Evolutionary conservation across 257 asterid genomes (phyloP).

Genomic region (Hygrophila difformis): DNA sequence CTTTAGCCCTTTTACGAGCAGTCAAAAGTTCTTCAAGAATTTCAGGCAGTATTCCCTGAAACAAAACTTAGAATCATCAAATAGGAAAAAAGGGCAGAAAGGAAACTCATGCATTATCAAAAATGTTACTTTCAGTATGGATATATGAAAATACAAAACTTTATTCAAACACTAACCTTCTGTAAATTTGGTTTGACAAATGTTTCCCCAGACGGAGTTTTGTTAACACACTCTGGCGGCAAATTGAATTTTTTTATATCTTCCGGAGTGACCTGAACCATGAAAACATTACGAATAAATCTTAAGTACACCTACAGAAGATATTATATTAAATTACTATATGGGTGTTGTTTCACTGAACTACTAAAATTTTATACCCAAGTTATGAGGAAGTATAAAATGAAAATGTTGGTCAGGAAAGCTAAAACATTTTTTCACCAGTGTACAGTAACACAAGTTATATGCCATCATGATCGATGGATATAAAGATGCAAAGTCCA

Average conservation of each 20-base stretch:
- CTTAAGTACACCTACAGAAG: neutral
- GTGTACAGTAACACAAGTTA: slow-evolving; percentile 90
- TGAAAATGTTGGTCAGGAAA: neutral
- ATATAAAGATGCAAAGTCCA: slow-evolving; percentile 96
- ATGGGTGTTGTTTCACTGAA: too few species aligned
- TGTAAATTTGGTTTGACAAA: slow-evolving; percentile 81
- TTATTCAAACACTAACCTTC: slow-evolving; percentile 39
- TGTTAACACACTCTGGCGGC: slow-evolving; percentile 74
- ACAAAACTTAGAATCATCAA: slow-evolving; percentile 13
- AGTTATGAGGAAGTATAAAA: too few species aligned
- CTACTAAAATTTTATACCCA: too few species aligned
- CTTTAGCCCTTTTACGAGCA: slow-evolving; percentile 97
- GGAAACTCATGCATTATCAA: too few species aligned
- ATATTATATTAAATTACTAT: too few species aligned
- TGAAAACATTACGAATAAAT: slow-evolving; percentile 8
- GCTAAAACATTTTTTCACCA: slow-evolving; percentile 45
- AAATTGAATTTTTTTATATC: slow-evolving; percentile 74
- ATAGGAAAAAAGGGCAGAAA: slow-evolving; percentile 7
- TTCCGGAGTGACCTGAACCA: slow-evolving; percentile 74
- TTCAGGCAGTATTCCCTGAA: slow-evolving; percentile 96
- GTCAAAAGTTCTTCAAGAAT: slow-evolving; percentile 94
- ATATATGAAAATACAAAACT: too few species aligned
- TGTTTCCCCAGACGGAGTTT: slow-evolving; percentile 97
- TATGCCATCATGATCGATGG: slow-evolving; percentile 99
- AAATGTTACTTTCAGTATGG: too few species aligned